Percentiles rank a stretch among this genome's conserved stretches.
Evolutionary conservation across 768 basidiomycete species (phyloP).

Genomic region (Suillus bovinus): DNA sequence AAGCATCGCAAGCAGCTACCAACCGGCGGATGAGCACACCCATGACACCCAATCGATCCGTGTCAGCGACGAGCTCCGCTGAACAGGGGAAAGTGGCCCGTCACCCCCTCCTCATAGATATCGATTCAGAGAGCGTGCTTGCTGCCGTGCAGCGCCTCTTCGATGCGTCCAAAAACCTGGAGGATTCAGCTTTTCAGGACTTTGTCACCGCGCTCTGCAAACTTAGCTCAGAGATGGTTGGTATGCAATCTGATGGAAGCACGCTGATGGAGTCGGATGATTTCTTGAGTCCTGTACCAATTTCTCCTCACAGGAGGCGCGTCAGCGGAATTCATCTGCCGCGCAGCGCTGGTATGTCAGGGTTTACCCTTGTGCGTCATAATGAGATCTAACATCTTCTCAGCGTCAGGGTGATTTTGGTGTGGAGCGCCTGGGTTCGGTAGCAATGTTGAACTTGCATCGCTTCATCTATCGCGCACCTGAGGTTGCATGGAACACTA

Average conservation of each 20-base stretch:
- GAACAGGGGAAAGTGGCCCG: conserved; percentile 29
- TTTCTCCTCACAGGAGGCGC: conserved; percentile 61
- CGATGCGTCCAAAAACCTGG: conserved; percentile 80
- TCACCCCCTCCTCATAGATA: conserved; percentile 68
- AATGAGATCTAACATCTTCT: conserved; percentile 2
- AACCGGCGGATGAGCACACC: conserved; percentile 35
- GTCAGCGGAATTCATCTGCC: conserved; percentile 90
- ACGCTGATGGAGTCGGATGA: conserved; percentile 25
- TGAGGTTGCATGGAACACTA: conserved; percentile 81
- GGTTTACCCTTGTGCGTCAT: conserved; percentile 1
- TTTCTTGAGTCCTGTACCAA: conserved; percentile 33
- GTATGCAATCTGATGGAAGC: conserved; percentile 63
- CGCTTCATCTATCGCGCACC: conserved; percentile 84
- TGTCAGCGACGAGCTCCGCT: conserved; percentile 31
- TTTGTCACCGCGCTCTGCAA: conserved; percentile 81
- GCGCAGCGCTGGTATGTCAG: conserved; percentile 63
- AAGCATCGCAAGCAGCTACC: conserved; percentile 40
- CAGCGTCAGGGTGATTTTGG: conserved; percentile 93
- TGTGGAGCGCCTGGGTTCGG: conserved; percentile 80
- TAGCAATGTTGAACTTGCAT: conserved; percentile 81
- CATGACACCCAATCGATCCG: conserved; percentile 38
- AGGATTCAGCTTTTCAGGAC: conserved; percentile 77
- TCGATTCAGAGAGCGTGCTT: conserved; percentile 76
- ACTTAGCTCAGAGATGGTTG: conserved; percentile 91
- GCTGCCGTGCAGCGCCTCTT: conserved; percentile 80